phyloP scores from a whole-genome alignment of 2,329 filamentous ascomycete species.

The Fusarium mangiferae region DNA sequence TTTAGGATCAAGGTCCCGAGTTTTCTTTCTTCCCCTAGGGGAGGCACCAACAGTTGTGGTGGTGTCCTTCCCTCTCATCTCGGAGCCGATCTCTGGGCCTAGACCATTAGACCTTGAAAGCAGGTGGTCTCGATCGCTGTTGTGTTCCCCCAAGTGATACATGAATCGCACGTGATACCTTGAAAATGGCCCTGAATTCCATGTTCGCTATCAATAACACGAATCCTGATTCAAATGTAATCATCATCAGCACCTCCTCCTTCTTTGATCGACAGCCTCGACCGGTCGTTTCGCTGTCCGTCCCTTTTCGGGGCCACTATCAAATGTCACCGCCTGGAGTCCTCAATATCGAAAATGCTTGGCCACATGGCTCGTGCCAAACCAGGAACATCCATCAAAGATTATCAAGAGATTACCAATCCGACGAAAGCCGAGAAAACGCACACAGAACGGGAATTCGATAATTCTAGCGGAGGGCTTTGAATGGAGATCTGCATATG shows the following conservation, averaged over 20 bases:
- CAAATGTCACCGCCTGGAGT: constrained; percentile 15
- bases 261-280: constrained; percentile 32
- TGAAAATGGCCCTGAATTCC: not conserved
- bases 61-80: constrained; percentile 8
- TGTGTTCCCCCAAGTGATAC: not conserved
- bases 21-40: too few species aligned
- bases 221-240: constrained; percentile 7
- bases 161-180: constrained; percentile 8
- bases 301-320: constrained; percentile 8
- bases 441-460: not conserved
- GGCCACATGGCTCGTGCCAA: constrained; percentile 37
- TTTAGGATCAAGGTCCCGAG: too few species aligned
- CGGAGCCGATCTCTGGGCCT: constrained; percentile 17
- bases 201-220: constrained; percentile 9
- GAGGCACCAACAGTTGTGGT: not conserved
- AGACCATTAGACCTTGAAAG: constrained; percentile 1
- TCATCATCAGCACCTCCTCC: not conserved
- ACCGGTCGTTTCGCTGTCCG: constrained; percentile 6
- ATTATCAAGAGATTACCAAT: constrained; percentile 15
- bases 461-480: not conserved
- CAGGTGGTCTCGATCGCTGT: constrained; percentile 12
- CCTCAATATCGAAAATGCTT: constrained; percentile 17
- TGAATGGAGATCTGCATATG: constrained; percentile 13
- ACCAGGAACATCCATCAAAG: constrained; percentile 11
- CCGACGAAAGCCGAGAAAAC: constrained; percentile 20